phyloP scores from a whole-genome alignment of 1,284 basidiomycete species.

The Ceratobasidium papillatum region DNA sequence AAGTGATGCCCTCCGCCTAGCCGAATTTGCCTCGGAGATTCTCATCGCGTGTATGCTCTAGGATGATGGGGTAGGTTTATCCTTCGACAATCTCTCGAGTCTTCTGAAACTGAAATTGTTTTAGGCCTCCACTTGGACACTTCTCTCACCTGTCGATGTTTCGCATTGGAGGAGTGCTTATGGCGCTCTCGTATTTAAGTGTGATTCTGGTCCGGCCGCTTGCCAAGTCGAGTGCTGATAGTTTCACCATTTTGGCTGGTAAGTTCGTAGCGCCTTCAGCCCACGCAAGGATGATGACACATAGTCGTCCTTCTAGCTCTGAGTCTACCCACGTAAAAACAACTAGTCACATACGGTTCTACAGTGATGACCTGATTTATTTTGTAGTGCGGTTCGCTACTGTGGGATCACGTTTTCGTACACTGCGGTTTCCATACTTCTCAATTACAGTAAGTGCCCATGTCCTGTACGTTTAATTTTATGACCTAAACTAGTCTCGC shows the following conservation, averaged over 20 bases:
- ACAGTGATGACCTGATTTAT: conserved; percentile 54
- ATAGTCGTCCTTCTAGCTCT: conserved; percentile 67
- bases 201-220: conserved; percentile 18
- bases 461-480: not conserved
- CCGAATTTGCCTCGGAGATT: conserved; percentile 47
- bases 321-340: conserved; percentile 51
- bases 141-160: conserved; percentile 88
- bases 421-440: conserved; percentile 77
- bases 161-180: conserved; percentile 59
- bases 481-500: not conserved
- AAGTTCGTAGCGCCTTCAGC: conserved; percentile 65
- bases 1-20: conserved; percentile 52
- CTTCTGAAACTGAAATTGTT: conserved; percentile 3
- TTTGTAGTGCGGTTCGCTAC: conserved; percentile 80
- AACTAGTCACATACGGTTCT: not conserved
- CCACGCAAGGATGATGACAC: conserved; percentile 52
- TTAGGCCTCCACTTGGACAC: conserved; percentile 72
- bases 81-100: conserved; percentile 9
- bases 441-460: conserved; percentile 65
- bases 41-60: conserved; percentile 49
- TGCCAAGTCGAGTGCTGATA: conserved; percentile 20
- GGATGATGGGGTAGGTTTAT: conserved; percentile 64
- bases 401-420: conserved; percentile 81
- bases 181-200: conserved; percentile 5
- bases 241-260: conserved; percentile 66